Evolutionary conservation across 108 stramenopile genomes (phyloP), one percentile per base, ranked within the genome.

Genomic region (Schizochytrium sp.): DNA sequence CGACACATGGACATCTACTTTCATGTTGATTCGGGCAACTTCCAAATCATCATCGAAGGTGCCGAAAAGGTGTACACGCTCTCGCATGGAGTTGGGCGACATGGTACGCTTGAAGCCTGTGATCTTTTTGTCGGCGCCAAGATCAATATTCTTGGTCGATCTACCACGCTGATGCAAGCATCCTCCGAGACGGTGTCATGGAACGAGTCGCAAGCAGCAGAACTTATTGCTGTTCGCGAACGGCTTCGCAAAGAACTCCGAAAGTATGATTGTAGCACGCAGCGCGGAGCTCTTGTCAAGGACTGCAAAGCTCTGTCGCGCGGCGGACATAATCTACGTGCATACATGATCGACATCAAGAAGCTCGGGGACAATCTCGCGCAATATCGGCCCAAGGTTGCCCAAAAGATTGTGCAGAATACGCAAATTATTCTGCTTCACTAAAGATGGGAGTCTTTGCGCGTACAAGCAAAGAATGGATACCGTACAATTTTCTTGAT

Each of bases 91-190:
- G 28, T 53, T 8, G 76, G 76, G 6, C 44, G 48, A 3, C 51
- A 83, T 34, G 76, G 76, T 53, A 12, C 45, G 45, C 76, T 83
- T 4, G 51, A 83, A 45, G 45, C 48, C 76, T 83, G 51, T 0
- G 76, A 83, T 47, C 76, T 83, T 12, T 83, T 83, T 53, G 76
- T 83, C 10, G 76, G 76, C 18, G 76, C 76, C 48, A 83, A 53
- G 28, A 83, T 83, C 76, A 53, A 83, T 6, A 34, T 83, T 34
- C 51, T 83, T 12, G 76, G 76, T 25, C 45, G 76, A 12, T 45
- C n/a, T 12, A 83, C 76, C 12, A 83, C 76, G 14, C 76, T 83
- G 10, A 83, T 83, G 76, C 76, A 83, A 23, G 76, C 48, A 6
- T 83, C 76, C 44, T 53, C 51, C n/a, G 48, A 83, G 12, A 83